Evolutionary conservation across 805 yeast genomes (phyloP).

Genomic region (Suhomyces faveliae): DNA sequence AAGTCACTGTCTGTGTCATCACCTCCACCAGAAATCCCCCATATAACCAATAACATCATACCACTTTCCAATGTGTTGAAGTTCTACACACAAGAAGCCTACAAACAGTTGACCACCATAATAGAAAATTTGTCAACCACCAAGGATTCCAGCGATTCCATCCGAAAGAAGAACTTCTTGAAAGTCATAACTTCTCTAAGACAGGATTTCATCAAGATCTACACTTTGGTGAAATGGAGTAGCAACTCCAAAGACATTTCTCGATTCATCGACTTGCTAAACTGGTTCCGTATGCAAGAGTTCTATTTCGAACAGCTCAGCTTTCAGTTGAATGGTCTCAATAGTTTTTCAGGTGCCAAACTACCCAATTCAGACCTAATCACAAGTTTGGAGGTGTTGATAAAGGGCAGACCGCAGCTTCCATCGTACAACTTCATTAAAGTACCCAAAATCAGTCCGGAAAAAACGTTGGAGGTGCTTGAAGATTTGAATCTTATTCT

Average conservation of each 20-base stretch:
- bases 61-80: constrained; percentile 61
- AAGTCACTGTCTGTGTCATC: neutral
- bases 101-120: constrained; percentile 57
- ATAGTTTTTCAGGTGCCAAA: constrained; percentile 81
- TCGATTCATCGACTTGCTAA: constrained; percentile 77
- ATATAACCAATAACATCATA: constrained; percentile 66
- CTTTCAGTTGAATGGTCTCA: constrained; percentile 65
- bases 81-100: constrained; percentile 60
- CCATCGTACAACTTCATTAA: constrained; percentile 61
- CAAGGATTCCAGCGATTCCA: constrained; percentile 50
- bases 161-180: constrained; percentile 67
- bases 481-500: constrained; percentile 69
- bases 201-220: constrained; percentile 79
- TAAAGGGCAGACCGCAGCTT: constrained; percentile 71
- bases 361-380: constrained; percentile 87
- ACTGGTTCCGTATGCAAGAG: constrained; percentile 83
- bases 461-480: constrained; percentile 58
- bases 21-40: constrained; percentile 56
- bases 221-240: constrained; percentile 89
- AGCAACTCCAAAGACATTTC: constrained; percentile 68
- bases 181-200: constrained; percentile 68
- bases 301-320: constrained; percentile 59
- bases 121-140: constrained; percentile 56
- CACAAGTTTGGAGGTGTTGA: constrained; percentile 83
- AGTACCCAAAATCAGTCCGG: constrained; percentile 48